Conservation (phyloP, 164 flowering plant species). For the Vitis rupestris region DNA sequence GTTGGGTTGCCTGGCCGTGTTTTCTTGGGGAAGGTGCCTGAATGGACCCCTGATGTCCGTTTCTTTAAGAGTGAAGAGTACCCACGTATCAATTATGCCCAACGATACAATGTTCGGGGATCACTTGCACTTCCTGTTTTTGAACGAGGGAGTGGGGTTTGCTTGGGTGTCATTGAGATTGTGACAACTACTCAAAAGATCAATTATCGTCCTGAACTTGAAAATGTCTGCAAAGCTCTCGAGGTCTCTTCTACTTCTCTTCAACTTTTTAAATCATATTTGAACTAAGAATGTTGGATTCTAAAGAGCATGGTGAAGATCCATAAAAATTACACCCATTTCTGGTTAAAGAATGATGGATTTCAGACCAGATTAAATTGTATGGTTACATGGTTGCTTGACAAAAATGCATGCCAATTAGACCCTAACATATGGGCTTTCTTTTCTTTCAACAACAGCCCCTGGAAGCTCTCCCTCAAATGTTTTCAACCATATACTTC, state of each 20-base stretch:
- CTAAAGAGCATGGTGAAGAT: not conserved
- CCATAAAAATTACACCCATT: not conserved
- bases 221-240: constrained; percentile 73
- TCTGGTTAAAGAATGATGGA: not conserved
- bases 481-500: not conserved
- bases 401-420: not conserved
- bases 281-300: not conserved
- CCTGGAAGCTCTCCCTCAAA: not conserved
- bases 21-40: constrained; percentile 64
- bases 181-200: constrained; percentile 61
- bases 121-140: constrained; percentile 85
- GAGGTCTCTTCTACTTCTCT: constrained; percentile 47
- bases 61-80: constrained; percentile 69
- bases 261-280: not conserved
- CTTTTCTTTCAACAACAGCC: not conserved
- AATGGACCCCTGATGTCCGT: constrained; percentile 89
- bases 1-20: constrained; percentile 78
- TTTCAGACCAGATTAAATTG: not conserved
- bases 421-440: not conserved
- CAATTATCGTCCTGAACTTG: constrained; percentile 63
- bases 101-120: constrained; percentile 57
- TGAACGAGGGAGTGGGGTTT: constrained; percentile 56
- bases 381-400: not conserved
- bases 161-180: constrained; percentile 87
- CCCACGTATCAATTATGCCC: constrained; percentile 59